phyloP scores from a whole-genome alignment of 192 early-diverging fungal genomes.

The Phlyctochytrium bullatum region DNA sequence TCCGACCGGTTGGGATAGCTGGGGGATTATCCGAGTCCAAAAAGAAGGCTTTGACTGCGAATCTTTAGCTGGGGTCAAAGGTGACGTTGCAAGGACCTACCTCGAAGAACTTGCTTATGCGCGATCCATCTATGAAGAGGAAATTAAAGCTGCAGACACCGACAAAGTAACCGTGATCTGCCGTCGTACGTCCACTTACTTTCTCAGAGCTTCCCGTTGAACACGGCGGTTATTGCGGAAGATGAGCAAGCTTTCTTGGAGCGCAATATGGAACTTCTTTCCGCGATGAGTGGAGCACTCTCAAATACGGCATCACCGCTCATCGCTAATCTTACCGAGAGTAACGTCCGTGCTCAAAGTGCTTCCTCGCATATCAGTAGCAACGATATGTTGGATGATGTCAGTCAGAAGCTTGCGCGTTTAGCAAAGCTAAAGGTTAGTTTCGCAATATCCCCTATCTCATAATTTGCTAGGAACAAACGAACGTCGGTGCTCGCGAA shows the following conservation, averaged over 20 bases:
- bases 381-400: constrained; percentile 37
- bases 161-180: constrained; percentile 28
- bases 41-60: constrained; percentile 32
- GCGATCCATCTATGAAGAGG: constrained; percentile 30
- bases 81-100: constrained; percentile 31
- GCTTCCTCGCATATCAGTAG: constrained; percentile 26
- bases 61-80: constrained; percentile 59
- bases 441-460: too few relatives aligned
- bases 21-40: constrained; percentile 75
- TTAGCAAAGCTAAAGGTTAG: constrained; percentile 37
- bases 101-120: constrained; percentile 9
- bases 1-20: constrained; percentile 92
- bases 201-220: constrained; percentile 56
- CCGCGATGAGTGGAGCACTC: constrained; percentile 14
- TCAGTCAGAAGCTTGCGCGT: constrained; percentile 31
- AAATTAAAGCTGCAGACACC: constrained; percentile 21
- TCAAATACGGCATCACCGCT: constrained; percentile 4
- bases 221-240: constrained; percentile 70
- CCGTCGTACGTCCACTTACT: too few relatives aligned
- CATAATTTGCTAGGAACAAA: too few relatives aligned
- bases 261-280: constrained; percentile 69
- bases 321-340: constrained; percentile 44
- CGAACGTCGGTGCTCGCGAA: too few relatives aligned
- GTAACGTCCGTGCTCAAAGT: constrained; percentile 24
- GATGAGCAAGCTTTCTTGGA: constrained; percentile 89